Evolutionary conservation across 1,284 basidiomycete genomes (phyloP).

Genomic region (Malassezia caprae): DNA sequence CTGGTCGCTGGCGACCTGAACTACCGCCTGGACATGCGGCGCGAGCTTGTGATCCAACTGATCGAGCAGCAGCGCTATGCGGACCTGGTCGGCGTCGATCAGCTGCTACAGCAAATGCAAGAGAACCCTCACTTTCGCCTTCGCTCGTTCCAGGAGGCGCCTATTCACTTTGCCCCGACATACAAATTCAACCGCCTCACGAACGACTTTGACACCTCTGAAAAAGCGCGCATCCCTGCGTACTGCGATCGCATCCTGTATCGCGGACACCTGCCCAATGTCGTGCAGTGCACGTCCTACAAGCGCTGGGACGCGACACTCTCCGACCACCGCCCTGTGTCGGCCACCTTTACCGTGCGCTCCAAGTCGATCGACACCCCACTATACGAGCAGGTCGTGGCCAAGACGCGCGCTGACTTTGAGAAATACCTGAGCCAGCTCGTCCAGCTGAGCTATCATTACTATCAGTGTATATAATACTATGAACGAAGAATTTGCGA

Average conservation of each 20-base stretch:
- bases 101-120: conserved; percentile 77
- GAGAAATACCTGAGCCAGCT: background rate
- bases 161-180: conserved; percentile 58
- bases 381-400: background rate
- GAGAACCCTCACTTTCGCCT: conserved; percentile 75
- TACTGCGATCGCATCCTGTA: conserved; percentile 94
- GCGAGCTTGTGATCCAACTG: conserved; percentile 66
- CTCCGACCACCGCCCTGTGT: conserved; percentile 47
- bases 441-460: background rate
- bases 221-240: conserved; percentile 77
- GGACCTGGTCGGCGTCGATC: conserved; percentile 67
- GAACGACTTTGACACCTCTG: conserved; percentile 70
- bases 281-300: conserved; percentile 48
- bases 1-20: conserved; percentile 62
- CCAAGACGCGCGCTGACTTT: background rate
- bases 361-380: conserved; percentile 21
- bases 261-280: conserved; percentile 57
- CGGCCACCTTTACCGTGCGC: conserved; percentile 24
- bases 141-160: conserved; percentile 68
- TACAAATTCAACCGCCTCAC: conserved; percentile 82
- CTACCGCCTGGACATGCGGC: conserved; percentile 76
- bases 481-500: background rate
- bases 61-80: conserved; percentile 60
- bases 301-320: conserved; percentile 43
- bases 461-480: conserved; percentile 9